phyloP scores from a whole-genome alignment of 2,329 filamentous ascomycete genomes.

The Colletotrichum higginsianum region DNA sequence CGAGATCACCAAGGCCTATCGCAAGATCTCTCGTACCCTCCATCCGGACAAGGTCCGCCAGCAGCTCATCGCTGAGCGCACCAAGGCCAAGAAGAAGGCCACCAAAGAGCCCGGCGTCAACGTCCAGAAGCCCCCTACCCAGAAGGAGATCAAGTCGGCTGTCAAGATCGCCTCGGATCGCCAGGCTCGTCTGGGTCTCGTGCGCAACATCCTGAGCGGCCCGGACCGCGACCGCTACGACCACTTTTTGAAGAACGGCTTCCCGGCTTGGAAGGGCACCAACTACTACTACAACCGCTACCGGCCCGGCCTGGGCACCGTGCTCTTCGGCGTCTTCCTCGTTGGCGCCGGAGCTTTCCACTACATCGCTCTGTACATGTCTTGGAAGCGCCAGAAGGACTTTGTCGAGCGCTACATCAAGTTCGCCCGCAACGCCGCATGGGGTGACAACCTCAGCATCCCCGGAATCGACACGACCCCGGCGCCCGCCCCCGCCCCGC shows the following conservation, averaged over 20 bases:
- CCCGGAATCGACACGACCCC: slow-evolving; percentile 72
- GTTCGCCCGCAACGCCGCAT: slow-evolving; percentile 88
- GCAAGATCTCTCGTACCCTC: slow-evolving; percentile 84
- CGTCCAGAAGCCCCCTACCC: slow-evolving; percentile 79
- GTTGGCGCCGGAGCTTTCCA: slow-evolving; percentile 88
- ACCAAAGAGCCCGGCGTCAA: slow-evolving; percentile 71
- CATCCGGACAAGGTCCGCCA: slow-evolving; percentile 98
- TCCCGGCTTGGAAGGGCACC: slow-evolving; percentile 96
- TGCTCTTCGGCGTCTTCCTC: slow-evolving; percentile 85
- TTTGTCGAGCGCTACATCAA: slow-evolving; percentile 94
- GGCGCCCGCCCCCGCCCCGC: slow-evolving; percentile 60
- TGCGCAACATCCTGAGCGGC: slow-evolving; percentile 88
- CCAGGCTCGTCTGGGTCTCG: slow-evolving; percentile 87
- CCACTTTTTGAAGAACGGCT: slow-evolving; percentile 92
- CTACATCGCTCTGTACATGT: slow-evolving; percentile 87
- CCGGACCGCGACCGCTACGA: slow-evolving; percentile 89
- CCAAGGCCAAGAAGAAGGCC: slow-evolving; percentile 67
- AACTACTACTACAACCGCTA: slow-evolving; percentile 98
- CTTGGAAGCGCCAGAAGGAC: slow-evolving; percentile 90
- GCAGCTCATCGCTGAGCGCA: slow-evolving; percentile 80
- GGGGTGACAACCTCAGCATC: slow-evolving; percentile 86
- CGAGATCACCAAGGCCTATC: slow-evolving; percentile 94
- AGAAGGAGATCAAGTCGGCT: slow-evolving; percentile 82
- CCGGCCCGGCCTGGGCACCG: slow-evolving; percentile 89
- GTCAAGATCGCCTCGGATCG: slow-evolving; percentile 86